These are phyloP conservation scores for Filobasidium wieringae DNA, from an alignment of 768 basidiomycete species.

Conservation along the genomic window DNA sequence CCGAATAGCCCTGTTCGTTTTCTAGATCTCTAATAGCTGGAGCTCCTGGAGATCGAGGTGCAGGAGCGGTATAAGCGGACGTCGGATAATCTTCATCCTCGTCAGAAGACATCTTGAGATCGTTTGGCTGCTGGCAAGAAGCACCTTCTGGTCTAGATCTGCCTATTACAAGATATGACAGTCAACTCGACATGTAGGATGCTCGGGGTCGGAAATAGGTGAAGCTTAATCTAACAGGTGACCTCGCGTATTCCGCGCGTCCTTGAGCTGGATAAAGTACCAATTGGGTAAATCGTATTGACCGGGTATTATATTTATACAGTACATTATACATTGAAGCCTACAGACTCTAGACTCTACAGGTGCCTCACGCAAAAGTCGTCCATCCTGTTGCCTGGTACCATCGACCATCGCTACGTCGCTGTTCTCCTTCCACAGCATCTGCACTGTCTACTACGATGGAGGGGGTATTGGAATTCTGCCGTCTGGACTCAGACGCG, in stretches of 20 bases:
- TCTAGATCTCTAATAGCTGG: constrained; percentile 1
- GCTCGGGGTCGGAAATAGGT: not conserved
- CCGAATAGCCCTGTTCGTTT: constrained; percentile 7
- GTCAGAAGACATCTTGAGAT: not conserved
- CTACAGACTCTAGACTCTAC: too few relatives aligned
- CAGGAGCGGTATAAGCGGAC: not conserved
- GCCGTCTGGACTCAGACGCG: too few relatives aligned
- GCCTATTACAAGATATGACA: too few relatives aligned
- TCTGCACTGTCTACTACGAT: not conserved
- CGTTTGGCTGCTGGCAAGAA: not conserved
- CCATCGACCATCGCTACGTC: not conserved
- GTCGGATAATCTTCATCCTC: not conserved
- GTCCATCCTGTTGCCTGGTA: constrained; percentile 11
- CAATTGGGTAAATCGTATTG: too few relatives aligned
- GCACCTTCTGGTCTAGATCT: too few relatives aligned
- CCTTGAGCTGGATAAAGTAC: too few relatives aligned
- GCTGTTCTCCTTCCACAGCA: not conserved
- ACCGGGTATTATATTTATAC: too few relatives aligned
- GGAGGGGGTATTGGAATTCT: not conserved
- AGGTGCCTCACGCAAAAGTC: constrained; percentile 13
- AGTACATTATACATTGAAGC: too few relatives aligned
- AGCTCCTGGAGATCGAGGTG: not conserved
- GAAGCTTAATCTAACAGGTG: not conserved
- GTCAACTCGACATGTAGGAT: too few relatives aligned
- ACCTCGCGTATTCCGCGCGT: too few relatives aligned